Evolutionary conservation across 2,329 filamentous ascomycete species (phyloP).

Genomic region (Cephalotrichum gorgonifer): DNA sequence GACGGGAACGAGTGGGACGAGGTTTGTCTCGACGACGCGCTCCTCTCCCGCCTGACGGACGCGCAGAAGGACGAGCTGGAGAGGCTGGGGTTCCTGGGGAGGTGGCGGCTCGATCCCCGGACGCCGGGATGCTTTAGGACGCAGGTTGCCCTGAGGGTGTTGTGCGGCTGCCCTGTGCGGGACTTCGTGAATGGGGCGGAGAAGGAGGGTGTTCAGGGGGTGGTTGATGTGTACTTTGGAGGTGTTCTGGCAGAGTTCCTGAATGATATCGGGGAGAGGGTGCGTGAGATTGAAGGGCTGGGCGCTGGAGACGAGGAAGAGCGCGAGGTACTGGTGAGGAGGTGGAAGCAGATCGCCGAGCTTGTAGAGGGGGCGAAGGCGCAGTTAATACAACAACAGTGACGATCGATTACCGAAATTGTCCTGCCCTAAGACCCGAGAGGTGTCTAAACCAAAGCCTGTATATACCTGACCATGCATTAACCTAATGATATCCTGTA

Average conservation of each 20-base stretch:
- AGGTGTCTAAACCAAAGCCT: no score
- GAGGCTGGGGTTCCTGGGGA: conserved; percentile 35
- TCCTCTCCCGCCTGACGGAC: conserved; percentile 26
- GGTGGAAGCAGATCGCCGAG: conserved; percentile 31
- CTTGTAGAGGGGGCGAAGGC: conserved; percentile 19
- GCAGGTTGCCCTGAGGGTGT: conserved; percentile 38
- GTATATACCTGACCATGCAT: no score
- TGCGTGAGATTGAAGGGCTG: conserved; percentile 20
- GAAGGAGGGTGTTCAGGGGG: conserved; percentile 30
- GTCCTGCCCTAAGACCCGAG: no score
- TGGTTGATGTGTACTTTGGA: conserved; percentile 24
- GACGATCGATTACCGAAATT: no score
- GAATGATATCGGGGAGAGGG: conserved; percentile 17
- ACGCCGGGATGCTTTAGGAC: conserved; percentile 42
- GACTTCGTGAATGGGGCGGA: conserved; percentile 31
- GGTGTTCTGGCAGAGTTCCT: conserved; percentile 26
- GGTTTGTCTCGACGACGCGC: conserved; percentile 32
- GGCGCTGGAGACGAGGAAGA: conserved; percentile 23
- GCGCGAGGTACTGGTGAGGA: conserved; percentile 19
- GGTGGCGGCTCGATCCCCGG: conserved; percentile 38
- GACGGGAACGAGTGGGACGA: conserved; percentile 43
- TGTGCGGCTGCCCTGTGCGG: conserved; percentile 29
- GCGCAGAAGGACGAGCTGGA: conserved; percentile 28
- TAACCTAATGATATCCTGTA: not conserved
- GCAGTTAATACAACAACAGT: not conserved